Evolutionary conservation across 192 early-diverging fungal species (phyloP).

Genomic region (Irineochytrium annulatum): DNA sequence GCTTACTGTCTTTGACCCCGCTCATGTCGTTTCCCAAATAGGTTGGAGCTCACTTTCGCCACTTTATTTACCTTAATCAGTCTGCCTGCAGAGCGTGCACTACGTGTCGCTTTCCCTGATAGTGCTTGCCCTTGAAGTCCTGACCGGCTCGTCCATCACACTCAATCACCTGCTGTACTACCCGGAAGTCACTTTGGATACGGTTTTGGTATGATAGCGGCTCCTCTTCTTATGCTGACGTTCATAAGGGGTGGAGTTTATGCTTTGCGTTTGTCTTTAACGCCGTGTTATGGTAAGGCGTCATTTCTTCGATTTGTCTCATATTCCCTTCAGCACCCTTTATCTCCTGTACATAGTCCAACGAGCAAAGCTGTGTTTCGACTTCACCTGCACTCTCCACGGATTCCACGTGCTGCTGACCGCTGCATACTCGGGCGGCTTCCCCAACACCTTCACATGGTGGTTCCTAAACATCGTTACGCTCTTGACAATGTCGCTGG

Average conservation of each 20-base stretch:
- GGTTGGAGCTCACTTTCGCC: not conserved
- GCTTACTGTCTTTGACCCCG: not conserved
- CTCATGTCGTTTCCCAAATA: slow-evolving; percentile 1
- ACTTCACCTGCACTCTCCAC: slow-evolving; percentile 73
- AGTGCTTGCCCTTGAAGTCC: slow-evolving; percentile 44
- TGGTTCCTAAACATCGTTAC: slow-evolving; percentile 58
- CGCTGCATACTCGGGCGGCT: slow-evolving; percentile 47
- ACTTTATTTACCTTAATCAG: slow-evolving; percentile 2
- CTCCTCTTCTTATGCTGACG: slow-evolving; percentile 22
- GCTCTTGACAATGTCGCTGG: slow-evolving; percentile 59
- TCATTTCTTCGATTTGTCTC: not conserved
- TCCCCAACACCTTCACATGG: slow-evolving; percentile 67
- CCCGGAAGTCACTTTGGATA: not conserved
- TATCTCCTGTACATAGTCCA: slow-evolving; percentile 54
- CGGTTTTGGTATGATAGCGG: not conserved
- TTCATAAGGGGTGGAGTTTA: slow-evolving; percentile 57
- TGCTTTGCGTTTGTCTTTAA: slow-evolving; percentile 63
- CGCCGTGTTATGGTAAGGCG: slow-evolving; percentile 52
- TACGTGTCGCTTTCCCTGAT: slow-evolving; percentile 54
- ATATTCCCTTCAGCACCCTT: slow-evolving; percentile 13
- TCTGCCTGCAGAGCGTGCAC: slow-evolving; percentile 53
- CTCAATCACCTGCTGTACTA: slow-evolving; percentile 65
- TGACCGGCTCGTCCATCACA: slow-evolving; percentile 61
- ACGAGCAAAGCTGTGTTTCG: slow-evolving; percentile 69
- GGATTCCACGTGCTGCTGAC: slow-evolving; percentile 61